Base-by-base conservation (phyloP, 1,139 yeast species). In the Saccharomyces hybrid region DNA sequence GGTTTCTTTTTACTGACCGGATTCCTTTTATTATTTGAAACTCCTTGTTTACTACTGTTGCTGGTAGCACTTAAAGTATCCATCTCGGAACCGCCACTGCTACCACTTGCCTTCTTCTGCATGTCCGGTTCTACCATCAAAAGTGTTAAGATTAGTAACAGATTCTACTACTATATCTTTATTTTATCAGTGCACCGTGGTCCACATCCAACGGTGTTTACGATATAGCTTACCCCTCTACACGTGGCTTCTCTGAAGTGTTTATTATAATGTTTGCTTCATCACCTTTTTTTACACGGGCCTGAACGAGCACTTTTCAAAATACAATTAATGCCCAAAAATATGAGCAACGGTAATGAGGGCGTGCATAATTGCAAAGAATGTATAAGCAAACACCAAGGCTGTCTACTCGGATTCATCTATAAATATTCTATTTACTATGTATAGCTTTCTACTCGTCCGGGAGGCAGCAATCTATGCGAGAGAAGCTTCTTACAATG, bases 401-500 rank as follows among this genome's bases (percentile, higher is more conserved):
- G 13, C 23, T 47, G 25, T 41, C 49, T 7, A 16, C 26, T 28
- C 8, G 14, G 14, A 28, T 47, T 27, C 5, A 28, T 47, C 9
- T 27, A 27, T 47, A 26, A 14, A 14, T 2, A 13, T 47, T 28
- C 4, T 25, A 27, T 47, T 28, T 28, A 20, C 9, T 47, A 5
- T 23, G 25, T 27, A 20, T 16, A 46, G 27, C 8, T 20, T 27
- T 47, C 26, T 47, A 52, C 51, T 64, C 65, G 8, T 51, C 50
- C 2, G 71, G 71, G 13, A 68, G 50, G 52, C 71, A 66, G 13
- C 56, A 58, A 49, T 68, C 71, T 60, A 68, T 66, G 48, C 59
- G 55, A 25, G 71, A 59, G 49, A 78, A 73, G 70, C 73, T 67
- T 56, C 93, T 71, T 46, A 79, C 73, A 20, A 72, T 58, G 29